Evolutionary conservation across 129 eudicot species (phyloP), one percentile per base, ranked within the genome.

Genomic region (Artemisia tridentata): DNA sequence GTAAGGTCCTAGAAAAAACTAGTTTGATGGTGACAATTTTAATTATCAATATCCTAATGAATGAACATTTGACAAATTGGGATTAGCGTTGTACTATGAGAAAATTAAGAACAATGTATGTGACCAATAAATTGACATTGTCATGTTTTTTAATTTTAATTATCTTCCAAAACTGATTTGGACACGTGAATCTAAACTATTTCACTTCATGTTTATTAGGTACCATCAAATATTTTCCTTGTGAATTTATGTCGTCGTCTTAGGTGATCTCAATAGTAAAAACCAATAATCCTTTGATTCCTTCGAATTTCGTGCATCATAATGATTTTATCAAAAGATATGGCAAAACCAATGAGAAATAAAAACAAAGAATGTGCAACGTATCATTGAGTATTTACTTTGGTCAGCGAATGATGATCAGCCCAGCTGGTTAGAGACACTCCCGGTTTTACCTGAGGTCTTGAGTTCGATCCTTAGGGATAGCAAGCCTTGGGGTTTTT

Each of bases 211-310:
- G 78, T 57, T 63, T 38, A 38, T 63, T 38, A 38, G 63, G 63
- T 73, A 52, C 60, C 60, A 62, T 73, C 64, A 52, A 27, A 51
- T 38, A 50, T 31, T 73, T 63, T 45, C n/a, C 78, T 18, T 73
- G 78, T 73, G 78, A 64, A 64, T 63, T 51, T 73, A 73, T 73
- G 78, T 73, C 78, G 46, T 34, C 61, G 45, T 38, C 47, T 31
- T 21, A 63, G 63, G 63, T 13, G 38, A 72, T 60, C 29, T 48
- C 45, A 72, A 72, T 61, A 72, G 69, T 61, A 61, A 61, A 72
- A 60, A 49, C 50, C 48, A 21, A 56, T 54, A 23, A 53, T 72
- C 51, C 13, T 63, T 64, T 65, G 54, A 52, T 63, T 51, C 7
- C 53, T 52, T 63, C 21, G 71, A 56, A 41, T 38, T 63, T 51